Conservation (phyloP, 495 filamentous ascomycete species). For the Xylaria flabelliformis region DNA sequence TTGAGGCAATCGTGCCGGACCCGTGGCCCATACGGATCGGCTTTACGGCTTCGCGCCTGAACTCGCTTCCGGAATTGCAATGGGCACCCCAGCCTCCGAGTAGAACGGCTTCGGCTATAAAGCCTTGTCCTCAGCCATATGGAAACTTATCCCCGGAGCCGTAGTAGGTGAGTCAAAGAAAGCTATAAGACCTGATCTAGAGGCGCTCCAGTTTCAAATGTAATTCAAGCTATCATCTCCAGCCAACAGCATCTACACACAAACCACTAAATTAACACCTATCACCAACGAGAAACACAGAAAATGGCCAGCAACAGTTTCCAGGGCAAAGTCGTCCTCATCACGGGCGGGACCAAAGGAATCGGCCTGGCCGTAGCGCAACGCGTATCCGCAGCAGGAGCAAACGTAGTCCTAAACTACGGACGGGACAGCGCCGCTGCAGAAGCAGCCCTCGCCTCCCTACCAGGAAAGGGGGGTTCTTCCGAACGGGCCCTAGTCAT, state of each 20-base stretch:
- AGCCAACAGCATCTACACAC: background rate
- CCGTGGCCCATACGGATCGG: background rate
- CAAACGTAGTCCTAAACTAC: conserved; percentile 69
- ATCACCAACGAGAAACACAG: background rate
- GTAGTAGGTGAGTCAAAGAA: background rate
- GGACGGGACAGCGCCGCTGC: conserved; percentile 56
- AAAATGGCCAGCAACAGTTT: conserved; percentile 43
- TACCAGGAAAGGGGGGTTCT: conserved; percentile 49
- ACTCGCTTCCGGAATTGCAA: conserved; percentile 6
- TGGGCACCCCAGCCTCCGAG: background rate
- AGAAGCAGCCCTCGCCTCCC: conserved; percentile 53
- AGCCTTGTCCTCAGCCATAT: background rate
- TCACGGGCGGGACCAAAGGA: conserved; percentile 72
- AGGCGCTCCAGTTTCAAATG: background rate
- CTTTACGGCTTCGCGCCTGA: background rate
- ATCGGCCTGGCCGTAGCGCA: conserved; percentile 66
- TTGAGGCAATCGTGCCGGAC: background rate
- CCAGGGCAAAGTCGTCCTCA: conserved; percentile 62
- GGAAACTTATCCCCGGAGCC: background rate
- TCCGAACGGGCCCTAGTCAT: conserved; percentile 58
- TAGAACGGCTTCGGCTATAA: background rate
- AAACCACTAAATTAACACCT: background rate
- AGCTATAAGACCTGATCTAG: background rate
- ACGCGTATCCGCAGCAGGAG: conserved; percentile 60
- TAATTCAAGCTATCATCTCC: background rate